A percentile compares a stretch with the other conserved stretches of the same genome.
phyloP scores from a whole-genome alignment of 345 rosid genomes.

The Angophora floribunda region DNA sequence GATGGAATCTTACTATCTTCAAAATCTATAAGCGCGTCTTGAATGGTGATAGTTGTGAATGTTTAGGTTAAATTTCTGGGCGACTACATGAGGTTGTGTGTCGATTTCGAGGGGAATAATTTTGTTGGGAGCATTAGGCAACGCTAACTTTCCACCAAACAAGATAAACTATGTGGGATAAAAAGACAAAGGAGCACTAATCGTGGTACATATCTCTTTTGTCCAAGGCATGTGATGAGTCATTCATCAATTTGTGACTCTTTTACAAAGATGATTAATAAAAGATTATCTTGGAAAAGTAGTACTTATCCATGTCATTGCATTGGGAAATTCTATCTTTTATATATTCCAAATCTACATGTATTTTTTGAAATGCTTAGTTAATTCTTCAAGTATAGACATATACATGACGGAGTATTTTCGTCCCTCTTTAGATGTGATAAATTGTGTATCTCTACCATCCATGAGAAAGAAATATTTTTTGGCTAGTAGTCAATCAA shows the following conservation, averaged over 20 bases:
- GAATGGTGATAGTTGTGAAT: neutral
- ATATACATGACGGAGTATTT: neutral
- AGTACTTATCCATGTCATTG: neutral
- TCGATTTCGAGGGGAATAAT: neutral
- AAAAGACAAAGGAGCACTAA: neutral
- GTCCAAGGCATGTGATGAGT: neutral
- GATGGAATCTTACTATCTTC: neutral
- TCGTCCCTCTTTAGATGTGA: no score
- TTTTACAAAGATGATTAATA: neutral
- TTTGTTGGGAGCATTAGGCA: neutral
- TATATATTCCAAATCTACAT: neutral
- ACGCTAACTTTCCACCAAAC: neutral
- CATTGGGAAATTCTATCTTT: neutral
- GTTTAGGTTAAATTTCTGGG: neutral
- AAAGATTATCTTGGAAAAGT: neutral
- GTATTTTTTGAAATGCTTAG: neutral
- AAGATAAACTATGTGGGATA: neutral
- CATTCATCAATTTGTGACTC: neutral
- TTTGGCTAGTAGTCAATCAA: neutral
- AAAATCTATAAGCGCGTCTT: neutral
- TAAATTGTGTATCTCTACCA: neutral
- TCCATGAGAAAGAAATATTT: neutral
- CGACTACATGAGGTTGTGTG: neutral
- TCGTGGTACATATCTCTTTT: neutral
- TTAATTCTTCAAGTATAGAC: neutral